Conservation (phyloP, 306 rosid genomes). For the Quercus gilva region DNA sequence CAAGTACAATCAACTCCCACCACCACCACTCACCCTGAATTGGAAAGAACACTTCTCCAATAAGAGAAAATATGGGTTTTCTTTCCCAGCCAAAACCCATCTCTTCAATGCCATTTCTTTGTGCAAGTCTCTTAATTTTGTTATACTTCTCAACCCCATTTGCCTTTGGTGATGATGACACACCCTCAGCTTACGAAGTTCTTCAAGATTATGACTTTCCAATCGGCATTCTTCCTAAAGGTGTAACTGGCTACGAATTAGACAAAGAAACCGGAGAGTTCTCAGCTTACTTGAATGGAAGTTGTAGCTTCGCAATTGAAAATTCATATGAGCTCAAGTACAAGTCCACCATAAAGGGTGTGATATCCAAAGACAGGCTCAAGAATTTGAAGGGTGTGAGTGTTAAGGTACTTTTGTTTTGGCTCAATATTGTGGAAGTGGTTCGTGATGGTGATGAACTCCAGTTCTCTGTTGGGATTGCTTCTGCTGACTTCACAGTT, state of each 20-base stretch:
- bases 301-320: constrained; percentile 38
- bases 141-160: constrained; percentile 5
- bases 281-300: constrained; percentile 25
- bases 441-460: constrained; percentile 26
- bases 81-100: neutral
- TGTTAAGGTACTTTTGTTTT: constrained; percentile 48
- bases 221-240: constrained; percentile 59
- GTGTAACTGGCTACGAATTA: constrained; percentile 45
- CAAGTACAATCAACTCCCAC: neutral
- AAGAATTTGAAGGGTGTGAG: constrained; percentile 41
- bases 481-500: constrained; percentile 35
- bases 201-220: constrained; percentile 55
- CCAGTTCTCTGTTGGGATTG: constrained; percentile 52
- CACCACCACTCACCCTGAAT: neutral
- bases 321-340: constrained; percentile 37
- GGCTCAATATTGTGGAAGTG: constrained; percentile 61
- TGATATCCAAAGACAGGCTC: constrained; percentile 41
- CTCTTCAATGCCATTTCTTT: neutral
- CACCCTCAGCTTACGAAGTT: constrained; percentile 47
- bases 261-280: constrained; percentile 45
- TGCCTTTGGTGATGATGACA: neutral
- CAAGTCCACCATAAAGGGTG: constrained; percentile 41
- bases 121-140: neutral
- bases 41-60: neutral
- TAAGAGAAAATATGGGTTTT: neutral